A percentile compares a stretch with the other conserved stretches of the same genome.
Conservation (phyloP, 208 protist species). For the Willaertia magna region DNA sequence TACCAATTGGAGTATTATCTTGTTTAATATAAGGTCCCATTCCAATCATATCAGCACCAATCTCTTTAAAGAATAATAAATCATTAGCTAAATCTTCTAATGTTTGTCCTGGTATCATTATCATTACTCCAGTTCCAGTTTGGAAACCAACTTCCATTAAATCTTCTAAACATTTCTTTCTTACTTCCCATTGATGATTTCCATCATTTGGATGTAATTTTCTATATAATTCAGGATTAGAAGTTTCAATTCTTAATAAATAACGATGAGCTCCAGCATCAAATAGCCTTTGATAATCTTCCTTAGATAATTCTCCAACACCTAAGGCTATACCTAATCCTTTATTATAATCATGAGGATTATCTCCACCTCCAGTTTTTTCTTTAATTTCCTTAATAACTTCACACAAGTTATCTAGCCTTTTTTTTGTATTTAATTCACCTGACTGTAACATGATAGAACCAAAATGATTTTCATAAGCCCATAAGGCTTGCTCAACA, state of each 20-base stretch:
- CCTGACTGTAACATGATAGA: conserved; percentile 34
- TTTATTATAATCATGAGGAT: background rate
- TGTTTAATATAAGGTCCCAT: conserved; percentile 38
- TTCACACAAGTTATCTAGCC: conserved; percentile 18
- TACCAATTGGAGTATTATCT: conserved; percentile 26
- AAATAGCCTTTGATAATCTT: conserved; percentile 29
- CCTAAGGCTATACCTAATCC: conserved; percentile 31
- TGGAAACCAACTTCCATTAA: conserved; percentile 30
- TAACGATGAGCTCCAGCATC: conserved; percentile 33
- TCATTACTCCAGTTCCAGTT: conserved; percentile 39
- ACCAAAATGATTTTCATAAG: conserved; percentile 24
- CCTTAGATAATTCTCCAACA: conserved; percentile 27
- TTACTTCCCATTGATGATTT: conserved; percentile 22
- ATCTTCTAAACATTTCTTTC: conserved; percentile 21
- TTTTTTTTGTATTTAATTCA: conserved; percentile 21
- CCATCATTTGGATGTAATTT: conserved; percentile 32
- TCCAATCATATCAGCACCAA: conserved; percentile 37
- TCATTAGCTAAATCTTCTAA: conserved; percentile 34
- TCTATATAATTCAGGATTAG: conserved; percentile 36
- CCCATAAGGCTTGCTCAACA: conserved; percentile 24
- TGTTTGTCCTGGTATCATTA: conserved; percentile 35
- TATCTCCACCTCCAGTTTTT: background rate
- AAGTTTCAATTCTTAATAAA: conserved; percentile 38
- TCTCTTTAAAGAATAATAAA: conserved; percentile 32
- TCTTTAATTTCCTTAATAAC: conserved; percentile 17